Conservation (phyloP, 2,329 filamentous ascomycete genomes). For the Trichoderma hamatum region DNA sequence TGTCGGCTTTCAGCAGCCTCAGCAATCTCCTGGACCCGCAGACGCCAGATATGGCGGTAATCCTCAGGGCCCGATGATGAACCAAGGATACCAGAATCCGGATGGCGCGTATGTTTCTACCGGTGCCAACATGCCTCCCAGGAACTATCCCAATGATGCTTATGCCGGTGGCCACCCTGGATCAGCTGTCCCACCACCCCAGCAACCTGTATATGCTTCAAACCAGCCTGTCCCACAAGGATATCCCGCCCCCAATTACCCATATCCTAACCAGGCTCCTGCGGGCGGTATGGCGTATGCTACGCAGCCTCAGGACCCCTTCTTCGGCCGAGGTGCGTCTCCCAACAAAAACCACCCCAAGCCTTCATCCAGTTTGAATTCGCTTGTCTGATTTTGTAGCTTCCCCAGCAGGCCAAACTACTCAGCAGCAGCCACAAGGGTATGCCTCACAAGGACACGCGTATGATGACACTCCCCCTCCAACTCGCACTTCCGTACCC, state of each 20-base stretch:
- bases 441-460: constrained; percentile 53
- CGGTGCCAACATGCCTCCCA: constrained; percentile 41
- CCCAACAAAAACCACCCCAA: constrained; percentile 33
- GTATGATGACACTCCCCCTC: constrained; percentile 54
- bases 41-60: constrained; percentile 41
- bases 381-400: constrained; percentile 53
- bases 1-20: constrained; percentile 38
- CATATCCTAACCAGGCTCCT: constrained; percentile 44
- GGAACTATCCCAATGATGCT: constrained; percentile 35
- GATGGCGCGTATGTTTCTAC: constrained; percentile 43
- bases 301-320: constrained; percentile 55
- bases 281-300: constrained; percentile 38
- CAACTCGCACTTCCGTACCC: constrained; percentile 41
- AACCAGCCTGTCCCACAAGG: constrained; percentile 37
- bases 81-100: constrained; percentile 39
- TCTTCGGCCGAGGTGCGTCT: constrained; percentile 65
- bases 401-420: constrained; percentile 52
- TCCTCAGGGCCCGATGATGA: constrained; percentile 38
- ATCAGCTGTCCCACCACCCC: constrained; percentile 37
- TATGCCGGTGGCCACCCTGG: constrained; percentile 39
- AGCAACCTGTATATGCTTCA: constrained; percentile 41
- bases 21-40: constrained; percentile 40
- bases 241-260: constrained; percentile 41
- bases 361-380: constrained; percentile 24
- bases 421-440: constrained; percentile 40